These are phyloP conservation scores for Catunica adiposa DNA, from an alignment of 2,329 filamentous ascomycete species.

Conservation along the genomic window DNA sequence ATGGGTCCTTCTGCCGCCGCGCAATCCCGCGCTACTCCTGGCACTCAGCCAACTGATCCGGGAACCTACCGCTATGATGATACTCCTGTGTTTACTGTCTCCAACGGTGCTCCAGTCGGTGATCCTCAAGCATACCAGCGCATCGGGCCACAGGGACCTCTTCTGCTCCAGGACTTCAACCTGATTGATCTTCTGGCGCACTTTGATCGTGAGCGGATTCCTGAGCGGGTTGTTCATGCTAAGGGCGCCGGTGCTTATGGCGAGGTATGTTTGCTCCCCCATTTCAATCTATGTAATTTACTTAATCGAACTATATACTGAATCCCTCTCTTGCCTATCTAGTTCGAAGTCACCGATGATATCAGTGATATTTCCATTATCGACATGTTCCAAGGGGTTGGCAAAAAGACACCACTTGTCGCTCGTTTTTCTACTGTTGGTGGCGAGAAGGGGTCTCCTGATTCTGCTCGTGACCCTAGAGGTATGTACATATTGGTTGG, in stretches of 20 bases:
- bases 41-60: background rate
- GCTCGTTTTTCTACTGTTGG: conserved; percentile 62
- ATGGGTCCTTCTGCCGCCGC: conserved; percentile 16
- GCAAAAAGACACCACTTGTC: conserved; percentile 52
- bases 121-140: conserved; percentile 34
- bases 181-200: conserved; percentile 44
- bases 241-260: conserved; percentile 41
- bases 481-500: conserved; percentile 23
- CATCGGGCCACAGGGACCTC: conserved; percentile 30
- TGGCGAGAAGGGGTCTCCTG: conserved; percentile 54
- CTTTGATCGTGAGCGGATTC: conserved; percentile 35
- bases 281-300: background rate
- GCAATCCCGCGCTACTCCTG: conserved; percentile 38
- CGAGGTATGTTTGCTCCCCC: conserved; percentile 11
- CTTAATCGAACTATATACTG: background rate
- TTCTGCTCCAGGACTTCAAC: conserved; percentile 28
- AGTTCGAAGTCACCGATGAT: conserved; percentile 29
- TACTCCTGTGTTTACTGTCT: conserved; percentile 41
- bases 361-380: conserved; percentile 40
- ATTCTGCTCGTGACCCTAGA: conserved; percentile 54
- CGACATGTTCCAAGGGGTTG: conserved; percentile 38
- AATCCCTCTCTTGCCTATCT: background rate
- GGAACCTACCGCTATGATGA: conserved; percentile 33
- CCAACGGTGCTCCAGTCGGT: conserved; percentile 41
- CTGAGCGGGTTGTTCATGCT: conserved; percentile 41